These are phyloP conservation scores for Thamnidium elegans DNA, from an alignment of 192 early-diverging fungal genomes.

Conservation along the genomic window DNA sequence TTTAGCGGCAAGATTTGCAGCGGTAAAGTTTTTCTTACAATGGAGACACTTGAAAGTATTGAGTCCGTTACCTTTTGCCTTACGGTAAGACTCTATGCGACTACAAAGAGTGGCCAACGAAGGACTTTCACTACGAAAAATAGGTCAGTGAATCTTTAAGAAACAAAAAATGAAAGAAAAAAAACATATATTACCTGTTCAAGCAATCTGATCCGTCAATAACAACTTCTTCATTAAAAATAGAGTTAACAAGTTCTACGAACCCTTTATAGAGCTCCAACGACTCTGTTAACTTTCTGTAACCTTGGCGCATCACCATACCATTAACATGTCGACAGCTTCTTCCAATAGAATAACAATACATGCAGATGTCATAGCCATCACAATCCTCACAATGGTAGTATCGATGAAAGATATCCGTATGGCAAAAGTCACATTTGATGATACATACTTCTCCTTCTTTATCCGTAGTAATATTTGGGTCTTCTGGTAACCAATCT, in stretches of 20 bases:
- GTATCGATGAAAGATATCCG: constrained; percentile 22
- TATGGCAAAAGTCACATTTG: constrained; percentile 27
- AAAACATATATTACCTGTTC: not conserved
- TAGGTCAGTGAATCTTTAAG: not conserved
- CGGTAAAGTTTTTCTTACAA: not conserved
- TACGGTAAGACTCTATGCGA: constrained; percentile 20
- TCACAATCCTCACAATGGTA: constrained; percentile 24
- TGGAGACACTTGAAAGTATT: constrained; percentile 1
- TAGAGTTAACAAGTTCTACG: not conserved
- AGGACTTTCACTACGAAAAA: not conserved
- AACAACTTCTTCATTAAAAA: not conserved
- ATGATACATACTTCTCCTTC: not conserved
- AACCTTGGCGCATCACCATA: constrained; percentile 15
- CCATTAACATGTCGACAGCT: constrained; percentile 12
- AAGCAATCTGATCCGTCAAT: not conserved
- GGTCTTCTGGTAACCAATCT: not conserved
- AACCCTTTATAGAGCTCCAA: constrained; percentile 10
- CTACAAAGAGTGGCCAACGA: constrained; percentile 22
- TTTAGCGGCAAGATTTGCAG: not conserved
- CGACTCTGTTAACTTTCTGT: not conserved
- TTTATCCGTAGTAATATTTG: not conserved
- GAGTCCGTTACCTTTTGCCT: not conserved
- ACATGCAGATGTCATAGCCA: constrained; percentile 23
- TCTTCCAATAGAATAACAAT: constrained; percentile 25
- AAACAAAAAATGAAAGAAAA: not conserved